Percentiles rank a stretch among this genome's conserved stretches.
Conservation (phyloP, 257 asterid species). For the Catharanthus roseus region DNA sequence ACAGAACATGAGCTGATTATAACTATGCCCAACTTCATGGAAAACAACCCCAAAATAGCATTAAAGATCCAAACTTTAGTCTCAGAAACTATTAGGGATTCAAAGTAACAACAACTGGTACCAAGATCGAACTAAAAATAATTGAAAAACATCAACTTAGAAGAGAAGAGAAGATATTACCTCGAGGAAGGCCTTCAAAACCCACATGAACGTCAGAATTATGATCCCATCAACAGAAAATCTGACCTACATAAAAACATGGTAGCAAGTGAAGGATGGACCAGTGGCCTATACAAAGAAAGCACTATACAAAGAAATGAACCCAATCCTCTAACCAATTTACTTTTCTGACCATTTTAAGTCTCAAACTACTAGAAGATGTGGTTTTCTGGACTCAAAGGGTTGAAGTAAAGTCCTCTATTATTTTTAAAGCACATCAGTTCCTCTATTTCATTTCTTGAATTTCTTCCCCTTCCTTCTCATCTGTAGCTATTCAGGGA, state of each 20-base stretch:
- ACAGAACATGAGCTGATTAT: neutral
- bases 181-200: conserved; percentile 81
- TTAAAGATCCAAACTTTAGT: neutral
- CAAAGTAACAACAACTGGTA: neutral
- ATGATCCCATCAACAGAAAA: conserved; percentile 86
- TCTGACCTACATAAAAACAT: conserved; percentile 51
- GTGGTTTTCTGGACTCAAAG: neutral
- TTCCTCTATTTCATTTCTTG: neutral
- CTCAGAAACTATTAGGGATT: neutral
- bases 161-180: conserved; percentile 28
- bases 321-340: neutral
- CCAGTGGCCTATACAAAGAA: conserved; percentile 1
- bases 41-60: neutral
- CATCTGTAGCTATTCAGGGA: neutral
- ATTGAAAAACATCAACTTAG: conserved; percentile 3
- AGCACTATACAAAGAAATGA: neutral
- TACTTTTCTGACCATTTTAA: neutral
- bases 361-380: neutral
- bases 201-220: conserved; percentile 82
- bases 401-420: neutral
- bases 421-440: neutral
- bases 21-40: neutral
- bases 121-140: neutral
- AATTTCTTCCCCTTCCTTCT: neutral
- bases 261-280: neutral